phyloP scores from a whole-genome alignment of 345 rosid genomes.

The Hypericum androsaemum region DNA sequence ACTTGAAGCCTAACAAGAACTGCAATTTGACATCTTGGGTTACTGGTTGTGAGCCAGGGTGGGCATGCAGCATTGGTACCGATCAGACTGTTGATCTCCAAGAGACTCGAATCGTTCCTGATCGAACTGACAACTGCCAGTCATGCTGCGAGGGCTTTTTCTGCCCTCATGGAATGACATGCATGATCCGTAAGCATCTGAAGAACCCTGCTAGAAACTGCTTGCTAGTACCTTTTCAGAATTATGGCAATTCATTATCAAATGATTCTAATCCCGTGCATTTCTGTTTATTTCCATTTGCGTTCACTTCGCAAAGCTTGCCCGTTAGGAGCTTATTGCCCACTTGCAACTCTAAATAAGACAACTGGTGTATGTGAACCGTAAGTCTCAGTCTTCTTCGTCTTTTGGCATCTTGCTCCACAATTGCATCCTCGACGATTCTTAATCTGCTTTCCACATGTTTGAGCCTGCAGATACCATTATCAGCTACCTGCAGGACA shows the following conservation, averaged over 20 bases:
- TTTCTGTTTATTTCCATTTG: conserved; percentile 6
- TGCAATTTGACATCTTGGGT: conserved; percentile 82
- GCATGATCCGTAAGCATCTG: conserved; percentile 81
- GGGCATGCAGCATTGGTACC: conserved; percentile 63
- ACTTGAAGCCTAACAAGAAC: conserved; percentile 55
- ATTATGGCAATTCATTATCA: neutral
- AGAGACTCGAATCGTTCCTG: conserved; percentile 47
- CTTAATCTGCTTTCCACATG: neutral
- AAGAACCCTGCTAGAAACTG: conserved; percentile 6
- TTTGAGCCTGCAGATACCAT: conserved; percentile 44
- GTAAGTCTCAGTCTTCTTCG: conserved; percentile 26
- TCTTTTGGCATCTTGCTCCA: neutral
- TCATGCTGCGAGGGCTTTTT: conserved; percentile 90
- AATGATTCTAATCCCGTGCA: neutral
- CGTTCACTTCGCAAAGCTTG: conserved; percentile 41
- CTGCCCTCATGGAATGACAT: conserved; percentile 85
- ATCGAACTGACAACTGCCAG: conserved; percentile 49
- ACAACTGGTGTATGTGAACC: conserved; percentile 55
- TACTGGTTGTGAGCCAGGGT: conserved; percentile 94
- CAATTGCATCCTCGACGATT: neutral
- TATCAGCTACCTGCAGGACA: conserved; percentile 72
- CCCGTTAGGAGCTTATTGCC: conserved; percentile 61
- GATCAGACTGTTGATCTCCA: conserved; percentile 37
- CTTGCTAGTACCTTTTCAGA: neutral
- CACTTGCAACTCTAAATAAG: conserved; percentile 38